Base-by-base conservation (phyloP, 768 basidiomycete genomes). In the Russula sp. region DNA sequence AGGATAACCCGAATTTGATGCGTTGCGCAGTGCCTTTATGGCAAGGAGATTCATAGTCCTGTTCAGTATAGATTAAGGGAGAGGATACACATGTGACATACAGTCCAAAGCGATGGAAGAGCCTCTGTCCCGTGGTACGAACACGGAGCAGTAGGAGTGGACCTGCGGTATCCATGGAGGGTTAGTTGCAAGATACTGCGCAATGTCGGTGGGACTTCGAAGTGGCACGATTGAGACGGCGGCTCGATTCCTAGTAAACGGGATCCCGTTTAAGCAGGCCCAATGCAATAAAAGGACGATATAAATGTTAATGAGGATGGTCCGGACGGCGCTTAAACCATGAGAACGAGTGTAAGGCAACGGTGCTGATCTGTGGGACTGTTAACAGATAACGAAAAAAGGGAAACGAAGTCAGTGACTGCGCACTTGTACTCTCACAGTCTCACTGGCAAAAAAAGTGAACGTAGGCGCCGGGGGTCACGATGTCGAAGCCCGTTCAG, bases 1-100 rank as follows among this genome's bases (percentile, higher is more conserved):
- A 95, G 81, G 71, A 95, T 90, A 52, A 94, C 84, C 56, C 90
- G 85, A 58, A 91, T 90, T 73, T 93, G 93, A 73, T 93, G 90
- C 1, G 87, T 90, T 64, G 92, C 90, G 69, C 91, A 93, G 70
- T 93, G 91, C 60, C 91, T 93, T 68, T 13, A 63, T 34, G 25
- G 8, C 50, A n/a, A 43, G 25, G 25, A 39, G 2, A 49, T 41
- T 6, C 1, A 36, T 25, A 39, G 16, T 7, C 7, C 25, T 5
- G 11, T 43, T 52, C n/a, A 59, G 58, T 14, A 34, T 18, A 22
- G 14, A 52, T 36, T 43, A 54, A 56, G 38, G 50, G 32, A 32
- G 34, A 42, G 14, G 4, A 47, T 36, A 65, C 13, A 22, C 42
- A 41, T 36, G 58, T 38, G 55, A 83, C 90, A 70, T 74, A 91